Base-by-base conservation (phyloP, 2,329 filamentous ascomycete species). In the Monilinia fructicola region DNA sequence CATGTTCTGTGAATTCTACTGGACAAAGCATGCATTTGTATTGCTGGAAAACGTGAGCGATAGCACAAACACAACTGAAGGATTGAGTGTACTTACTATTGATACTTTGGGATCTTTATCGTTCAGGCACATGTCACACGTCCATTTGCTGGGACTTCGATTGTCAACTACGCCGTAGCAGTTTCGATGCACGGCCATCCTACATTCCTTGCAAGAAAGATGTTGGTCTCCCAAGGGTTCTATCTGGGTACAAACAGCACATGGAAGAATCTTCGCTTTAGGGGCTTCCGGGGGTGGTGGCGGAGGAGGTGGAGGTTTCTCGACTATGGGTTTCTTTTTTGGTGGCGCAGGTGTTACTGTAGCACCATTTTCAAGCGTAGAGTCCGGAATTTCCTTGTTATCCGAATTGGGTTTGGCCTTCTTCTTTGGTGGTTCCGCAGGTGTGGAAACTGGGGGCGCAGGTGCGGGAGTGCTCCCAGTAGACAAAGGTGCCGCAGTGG, bases 21-120 rank as follows among this genome's bases (percentile, higher is more conserved):
- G 95, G 91, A 76, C 95, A 99, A 44, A 99, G 82, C 60, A 96
- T 90, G 78, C 95, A 99, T 79, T 94, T 91, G 78, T 98, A 98
- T 75, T 90, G 88, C 89, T 90, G 71, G 44, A 31, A 52, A 42
- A 38, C 31, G 42, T 73, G 70, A 75, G 76, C 53, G 52, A 35
- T 12, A 65, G 67, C 70, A 73, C 75, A 67, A 69, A 77, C 70
- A 55, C 35, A 68, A 50, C 2, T 16, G 40, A 46, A 21, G 21
- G 54, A 67, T 50, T 14, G n/a, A 40, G 38, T 61, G 38, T 67
- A 82, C 87, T 83, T 83, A 91, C 90, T 67, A 96, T 94, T n/a
- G 95, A 97, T 54, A 96, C 89, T 71, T 92, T 88, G 6, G 94
- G 93, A 74, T 90, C 94, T 77, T 93, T 92, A 76, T 99, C 95